Conservation (phyloP, 768 basidiomycete genomes). For the Grammothele lineata region DNA sequence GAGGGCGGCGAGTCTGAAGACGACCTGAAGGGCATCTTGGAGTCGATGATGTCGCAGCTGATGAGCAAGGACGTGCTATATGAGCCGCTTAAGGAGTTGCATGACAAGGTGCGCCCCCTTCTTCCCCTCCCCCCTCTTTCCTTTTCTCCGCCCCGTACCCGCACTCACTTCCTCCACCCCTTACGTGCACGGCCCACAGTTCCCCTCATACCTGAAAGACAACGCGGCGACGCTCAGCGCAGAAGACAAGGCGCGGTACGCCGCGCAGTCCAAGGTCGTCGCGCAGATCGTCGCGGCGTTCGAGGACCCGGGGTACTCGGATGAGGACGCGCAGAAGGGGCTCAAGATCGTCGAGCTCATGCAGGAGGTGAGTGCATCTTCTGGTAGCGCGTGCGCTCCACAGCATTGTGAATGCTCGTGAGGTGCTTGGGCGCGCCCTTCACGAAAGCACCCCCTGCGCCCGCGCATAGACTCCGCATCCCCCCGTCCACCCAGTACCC, state of each 20-base stretch:
- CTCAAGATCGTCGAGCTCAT: constrained; percentile 62
- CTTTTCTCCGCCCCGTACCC: background rate
- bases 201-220: constrained; percentile 68
- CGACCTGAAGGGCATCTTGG: constrained; percentile 64
- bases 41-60: constrained; percentile 76
- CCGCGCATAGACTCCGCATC: no score
- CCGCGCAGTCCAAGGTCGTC: constrained; percentile 55
- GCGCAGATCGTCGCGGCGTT: constrained; percentile 60
- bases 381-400: no score
- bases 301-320: constrained; percentile 54
- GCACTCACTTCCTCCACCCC: background rate
- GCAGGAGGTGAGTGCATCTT: constrained; percentile 50
- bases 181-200: constrained; percentile 38
- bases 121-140: background rate
- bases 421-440: no score
- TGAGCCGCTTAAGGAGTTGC: constrained; percentile 79
- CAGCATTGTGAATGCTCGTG: no score
- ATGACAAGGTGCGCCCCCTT: constrained; percentile 56
- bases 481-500: no score
- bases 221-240: constrained; percentile 48
- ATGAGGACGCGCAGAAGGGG: constrained; percentile 44
- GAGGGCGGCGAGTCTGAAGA: constrained; percentile 32
- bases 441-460: no score
- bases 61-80: constrained; percentile 84
- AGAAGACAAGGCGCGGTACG: constrained; percentile 61